phyloP scores from a whole-genome alignment of 1,139 yeast species.

The Saccharomyces pastorianus region DNA sequence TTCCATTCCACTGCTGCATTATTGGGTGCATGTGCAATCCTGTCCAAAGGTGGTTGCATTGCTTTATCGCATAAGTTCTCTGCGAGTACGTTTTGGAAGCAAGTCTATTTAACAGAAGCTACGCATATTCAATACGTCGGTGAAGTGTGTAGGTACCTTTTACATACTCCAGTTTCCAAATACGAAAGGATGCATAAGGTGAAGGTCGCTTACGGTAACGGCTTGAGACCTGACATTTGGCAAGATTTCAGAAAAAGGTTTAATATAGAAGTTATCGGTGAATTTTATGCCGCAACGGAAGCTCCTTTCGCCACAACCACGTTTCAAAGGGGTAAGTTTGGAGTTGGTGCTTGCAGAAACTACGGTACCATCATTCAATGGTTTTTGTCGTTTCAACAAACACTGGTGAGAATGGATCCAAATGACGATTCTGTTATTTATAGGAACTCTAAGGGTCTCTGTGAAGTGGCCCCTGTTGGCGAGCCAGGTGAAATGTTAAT shows the following conservation, averaged over 20 bases:
- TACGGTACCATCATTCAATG: slow-evolving; percentile 61
- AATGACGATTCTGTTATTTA: slow-evolving; percentile 67
- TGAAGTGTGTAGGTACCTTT: slow-evolving; percentile 82
- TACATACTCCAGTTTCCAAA: slow-evolving; percentile 52
- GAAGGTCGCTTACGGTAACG: slow-evolving; percentile 81
- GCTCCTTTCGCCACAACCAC: slow-evolving; percentile 87
- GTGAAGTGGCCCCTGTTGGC: slow-evolving; percentile 41
- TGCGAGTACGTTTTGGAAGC: slow-evolving; percentile 84
- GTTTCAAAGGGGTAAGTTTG: slow-evolving; percentile 69
- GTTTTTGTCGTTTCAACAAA: slow-evolving; percentile 50
- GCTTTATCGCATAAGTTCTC: slow-evolving; percentile 80
- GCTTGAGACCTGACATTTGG: slow-evolving; percentile 92
- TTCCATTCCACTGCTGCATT: slow-evolving; percentile 93
- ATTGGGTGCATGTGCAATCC: slow-evolving; percentile 74
- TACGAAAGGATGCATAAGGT: slow-evolving; percentile 65
- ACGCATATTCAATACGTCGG: slow-evolving; percentile 92
- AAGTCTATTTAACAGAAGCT: slow-evolving; percentile 61
- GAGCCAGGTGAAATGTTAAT: slow-evolving; percentile 87
- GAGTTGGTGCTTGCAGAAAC: slow-evolving; percentile 83
- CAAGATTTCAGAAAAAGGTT: slow-evolving; percentile 66
- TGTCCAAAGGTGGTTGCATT: slow-evolving; percentile 64
- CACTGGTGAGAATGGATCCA: slow-evolving; percentile 67
- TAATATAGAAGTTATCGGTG: slow-evolving; percentile 69
- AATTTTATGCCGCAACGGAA: slow-evolving; percentile 91
- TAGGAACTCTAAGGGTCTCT: slow-evolving; percentile 65